Conservation (phyloP, 2,329 filamentous ascomycete species). For the Falciphora oryzae region DNA sequence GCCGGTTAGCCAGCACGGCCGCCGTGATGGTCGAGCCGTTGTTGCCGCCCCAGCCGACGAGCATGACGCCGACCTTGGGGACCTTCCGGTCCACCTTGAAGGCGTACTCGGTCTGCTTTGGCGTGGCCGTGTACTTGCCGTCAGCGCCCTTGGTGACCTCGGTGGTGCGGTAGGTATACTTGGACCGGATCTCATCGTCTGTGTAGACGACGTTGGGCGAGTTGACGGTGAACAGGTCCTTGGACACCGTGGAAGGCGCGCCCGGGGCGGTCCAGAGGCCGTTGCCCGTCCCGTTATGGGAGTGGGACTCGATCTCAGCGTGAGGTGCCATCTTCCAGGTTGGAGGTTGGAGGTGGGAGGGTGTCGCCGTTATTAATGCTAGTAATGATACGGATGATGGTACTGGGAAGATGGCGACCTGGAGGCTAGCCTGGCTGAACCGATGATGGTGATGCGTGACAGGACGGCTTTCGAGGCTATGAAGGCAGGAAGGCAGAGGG, state of each 20-base stretch:
- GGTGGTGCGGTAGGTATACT: constrained; percentile 96
- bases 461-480: not conserved
- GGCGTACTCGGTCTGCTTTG: constrained; percentile 86
- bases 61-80: constrained; percentile 92
- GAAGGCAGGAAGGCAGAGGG: not conserved
- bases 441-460: not conserved
- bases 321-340: constrained; percentile 79
- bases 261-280: constrained; percentile 25
- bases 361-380: not conserved
- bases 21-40: constrained; percentile 97
- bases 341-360: not conserved
- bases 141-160: constrained; percentile 62
- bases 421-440: not conserved
- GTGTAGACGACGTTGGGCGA: constrained; percentile 93
- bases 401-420: not conserved
- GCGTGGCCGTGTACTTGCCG: constrained; percentile 76
- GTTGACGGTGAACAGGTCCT: constrained; percentile 74
- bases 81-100: constrained; percentile 96
- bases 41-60: constrained; percentile 97
- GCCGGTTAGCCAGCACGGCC: constrained; percentile 93
- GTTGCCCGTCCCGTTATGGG: constrained; percentile 47
- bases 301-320: constrained; percentile 57
- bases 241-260: constrained; percentile 36
- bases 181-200: constrained; percentile 80
- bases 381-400: not conserved